Evolutionary conservation across 1,284 basidiomycete species (phyloP).

Genomic region (Cryptococcus sp.): DNA sequence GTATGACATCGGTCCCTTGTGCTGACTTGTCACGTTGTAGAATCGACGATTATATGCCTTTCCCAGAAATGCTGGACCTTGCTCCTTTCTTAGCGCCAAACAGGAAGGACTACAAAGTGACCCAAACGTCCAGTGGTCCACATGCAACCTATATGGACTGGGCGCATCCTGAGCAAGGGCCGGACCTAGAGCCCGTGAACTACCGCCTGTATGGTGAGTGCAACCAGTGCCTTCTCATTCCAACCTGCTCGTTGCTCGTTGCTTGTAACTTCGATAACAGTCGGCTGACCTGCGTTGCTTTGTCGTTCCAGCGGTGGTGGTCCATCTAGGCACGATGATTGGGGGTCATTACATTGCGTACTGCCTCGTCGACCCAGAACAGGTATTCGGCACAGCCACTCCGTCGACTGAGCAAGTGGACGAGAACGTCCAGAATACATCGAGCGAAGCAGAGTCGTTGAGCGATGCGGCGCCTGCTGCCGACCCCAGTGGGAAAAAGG

Average conservation of each 20-base stretch:
- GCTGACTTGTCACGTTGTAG: slow-evolving; percentile 63
- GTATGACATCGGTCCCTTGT: slow-evolving; percentile 22
- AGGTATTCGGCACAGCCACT: slow-evolving; percentile 26
- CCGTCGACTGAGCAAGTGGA: slow-evolving; percentile 5
- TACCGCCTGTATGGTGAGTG: slow-evolving; percentile 49
- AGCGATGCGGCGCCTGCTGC: slow-evolving; percentile 8
- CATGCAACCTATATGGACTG: slow-evolving; percentile 51
- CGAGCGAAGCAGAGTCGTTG: not conserved
- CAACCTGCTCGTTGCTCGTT: not conserved
- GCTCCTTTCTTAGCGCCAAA: slow-evolving; percentile 81
- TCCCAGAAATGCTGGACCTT: slow-evolving; percentile 81
- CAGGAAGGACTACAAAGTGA: slow-evolving; percentile 49
- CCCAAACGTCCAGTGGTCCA: slow-evolving; percentile 34
- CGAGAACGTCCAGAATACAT: slow-evolving; percentile 1
- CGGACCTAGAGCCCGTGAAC: slow-evolving; percentile 40
- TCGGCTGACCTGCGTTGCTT: not conserved
- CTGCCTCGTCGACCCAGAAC: slow-evolving; percentile 47
- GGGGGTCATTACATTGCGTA: slow-evolving; percentile 85
- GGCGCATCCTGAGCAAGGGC: slow-evolving; percentile 45
- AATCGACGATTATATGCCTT: slow-evolving; percentile 80
- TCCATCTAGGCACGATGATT: slow-evolving; percentile 84
- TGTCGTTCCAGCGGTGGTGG: slow-evolving; percentile 67
- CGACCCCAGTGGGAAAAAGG: slow-evolving; percentile 25
- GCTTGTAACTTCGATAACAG: not conserved
- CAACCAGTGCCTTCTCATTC: slow-evolving; percentile 2